phyloP scores from a whole-genome alignment of 805 yeast species.

The Saccharomycopsis javanensis region DNA sequence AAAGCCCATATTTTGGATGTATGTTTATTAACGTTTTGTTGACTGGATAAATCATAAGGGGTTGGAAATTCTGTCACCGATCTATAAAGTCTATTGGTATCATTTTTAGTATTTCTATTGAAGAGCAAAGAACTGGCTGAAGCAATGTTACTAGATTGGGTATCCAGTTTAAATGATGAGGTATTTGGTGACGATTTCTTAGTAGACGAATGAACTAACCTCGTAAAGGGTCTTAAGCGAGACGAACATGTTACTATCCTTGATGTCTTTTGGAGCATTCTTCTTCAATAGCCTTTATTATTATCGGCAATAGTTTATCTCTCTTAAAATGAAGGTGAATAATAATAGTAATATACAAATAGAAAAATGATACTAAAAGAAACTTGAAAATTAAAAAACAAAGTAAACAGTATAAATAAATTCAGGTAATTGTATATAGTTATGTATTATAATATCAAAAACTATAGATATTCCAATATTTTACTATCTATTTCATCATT shows the following conservation, averaged over 20 bases:
- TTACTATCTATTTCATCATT: not conserved
- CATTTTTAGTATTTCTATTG: not conserved
- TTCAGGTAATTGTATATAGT: not conserved
- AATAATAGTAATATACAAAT: too few relatives aligned
- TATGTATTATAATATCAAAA: not conserved
- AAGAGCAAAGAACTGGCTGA: not conserved
- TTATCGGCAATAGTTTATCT: too few relatives aligned
- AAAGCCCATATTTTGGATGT: constrained; percentile 54
- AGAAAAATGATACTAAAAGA: too few relatives aligned
- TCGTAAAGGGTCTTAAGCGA: not conserved
- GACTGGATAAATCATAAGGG: not conserved
- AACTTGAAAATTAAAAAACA: not conserved
- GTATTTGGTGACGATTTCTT: not conserved
- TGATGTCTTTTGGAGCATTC: not conserved
- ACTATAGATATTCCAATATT: too few relatives aligned
- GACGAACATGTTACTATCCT: not conserved
- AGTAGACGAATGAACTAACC: not conserved
- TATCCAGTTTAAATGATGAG: not conserved
- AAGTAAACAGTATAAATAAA: not conserved
- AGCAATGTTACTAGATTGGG: not conserved
- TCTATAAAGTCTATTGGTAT: not conserved
- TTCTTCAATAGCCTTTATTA: not conserved
- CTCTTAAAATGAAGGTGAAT: too few relatives aligned
- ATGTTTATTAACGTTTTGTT: not conserved
- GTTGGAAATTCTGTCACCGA: not conserved